Percentiles rank a stretch among this genome's conserved stretches.
These are phyloP conservation scores for Dendrobium huoshanense DNA, from an alignment of 106 monocot species.

Conservation along the genomic window DNA sequence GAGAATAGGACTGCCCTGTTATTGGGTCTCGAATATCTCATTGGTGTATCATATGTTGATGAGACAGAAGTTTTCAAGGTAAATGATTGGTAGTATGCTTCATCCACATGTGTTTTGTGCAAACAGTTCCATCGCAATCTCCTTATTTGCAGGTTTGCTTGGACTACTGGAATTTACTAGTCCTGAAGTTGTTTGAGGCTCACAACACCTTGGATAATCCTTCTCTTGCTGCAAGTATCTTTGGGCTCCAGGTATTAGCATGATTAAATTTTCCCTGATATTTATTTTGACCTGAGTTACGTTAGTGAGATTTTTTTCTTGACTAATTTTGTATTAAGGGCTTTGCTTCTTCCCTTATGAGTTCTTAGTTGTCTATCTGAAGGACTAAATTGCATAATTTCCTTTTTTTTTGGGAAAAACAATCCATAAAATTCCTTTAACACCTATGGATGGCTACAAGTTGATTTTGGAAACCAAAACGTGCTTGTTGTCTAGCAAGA, in stretches of 20 bases:
- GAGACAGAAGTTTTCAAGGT: slow-evolving; percentile 99
- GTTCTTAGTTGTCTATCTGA: background rate
- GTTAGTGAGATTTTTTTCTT: background rate
- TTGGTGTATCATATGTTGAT: slow-evolving; percentile 96
- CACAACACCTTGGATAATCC: slow-evolving; percentile 76
- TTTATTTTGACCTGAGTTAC: background rate
- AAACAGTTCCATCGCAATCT: background rate
- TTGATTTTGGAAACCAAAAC: background rate
- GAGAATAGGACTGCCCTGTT: slow-evolving; percentile 69
- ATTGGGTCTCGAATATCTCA: slow-evolving; percentile 91
- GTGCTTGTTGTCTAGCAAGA: background rate
- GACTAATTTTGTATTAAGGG: background rate
- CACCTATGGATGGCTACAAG: background rate
- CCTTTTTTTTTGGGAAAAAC: background rate
- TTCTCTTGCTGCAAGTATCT: slow-evolving; percentile 62
- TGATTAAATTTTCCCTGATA: background rate
- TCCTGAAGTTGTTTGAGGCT: slow-evolving; percentile 85
- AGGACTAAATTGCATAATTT: background rate
- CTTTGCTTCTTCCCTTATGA: background rate
- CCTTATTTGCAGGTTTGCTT: slow-evolving; percentile 71
- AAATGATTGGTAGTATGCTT: background rate
- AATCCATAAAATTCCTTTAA: background rate
- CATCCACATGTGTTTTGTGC: background rate
- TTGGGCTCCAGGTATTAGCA: slow-evolving; percentile 78
- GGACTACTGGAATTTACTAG: slow-evolving; percentile 95